Percentiles rank a stretch among this genome's conserved stretches.
Evolutionary conservation across 345 rosid species (phyloP).

Genomic region (Hibiscus mutabilis): DNA sequence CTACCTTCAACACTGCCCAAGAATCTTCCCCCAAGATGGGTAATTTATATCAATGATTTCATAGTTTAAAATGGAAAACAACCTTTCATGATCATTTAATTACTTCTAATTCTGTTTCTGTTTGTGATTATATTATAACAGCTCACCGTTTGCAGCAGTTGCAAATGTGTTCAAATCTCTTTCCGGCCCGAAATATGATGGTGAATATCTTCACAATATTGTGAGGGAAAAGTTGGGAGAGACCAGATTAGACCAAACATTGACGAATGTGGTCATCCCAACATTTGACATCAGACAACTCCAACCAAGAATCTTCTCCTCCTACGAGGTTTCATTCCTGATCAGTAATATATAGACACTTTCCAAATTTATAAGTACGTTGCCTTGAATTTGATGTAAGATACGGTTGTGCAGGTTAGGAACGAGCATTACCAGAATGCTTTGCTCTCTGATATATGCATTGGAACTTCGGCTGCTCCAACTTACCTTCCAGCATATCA

Average conservation of each 20-base stretch:
- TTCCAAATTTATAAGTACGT: background rate
- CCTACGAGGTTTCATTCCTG: constrained; percentile 1
- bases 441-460: constrained; percentile 42
- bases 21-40: constrained; percentile 35
- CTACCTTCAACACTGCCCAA: constrained; percentile 33
- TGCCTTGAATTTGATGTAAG: background rate
- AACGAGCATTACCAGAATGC: constrained; percentile 25
- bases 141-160: background rate
- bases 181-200: constrained; percentile 39
- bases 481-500: constrained; percentile 39
- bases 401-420: background rate
- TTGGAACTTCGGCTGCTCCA: constrained; percentile 52
- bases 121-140: background rate
- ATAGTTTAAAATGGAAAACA: background rate
- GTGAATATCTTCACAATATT: constrained; percentile 28
- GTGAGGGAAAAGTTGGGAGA: constrained; percentile 35
- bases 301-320: constrained; percentile 42
- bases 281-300: constrained; percentile 41
- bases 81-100: background rate
- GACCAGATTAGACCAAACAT: constrained; percentile 18
- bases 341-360: constrained; percentile 10
- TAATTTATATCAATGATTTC: constrained; percentile 1
- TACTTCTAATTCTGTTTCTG: background rate
- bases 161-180: constrained; percentile 15
- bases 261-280: constrained; percentile 42